Conservation (phyloP, 139 green algal species). For the Zygnema cylindricum region DNA sequence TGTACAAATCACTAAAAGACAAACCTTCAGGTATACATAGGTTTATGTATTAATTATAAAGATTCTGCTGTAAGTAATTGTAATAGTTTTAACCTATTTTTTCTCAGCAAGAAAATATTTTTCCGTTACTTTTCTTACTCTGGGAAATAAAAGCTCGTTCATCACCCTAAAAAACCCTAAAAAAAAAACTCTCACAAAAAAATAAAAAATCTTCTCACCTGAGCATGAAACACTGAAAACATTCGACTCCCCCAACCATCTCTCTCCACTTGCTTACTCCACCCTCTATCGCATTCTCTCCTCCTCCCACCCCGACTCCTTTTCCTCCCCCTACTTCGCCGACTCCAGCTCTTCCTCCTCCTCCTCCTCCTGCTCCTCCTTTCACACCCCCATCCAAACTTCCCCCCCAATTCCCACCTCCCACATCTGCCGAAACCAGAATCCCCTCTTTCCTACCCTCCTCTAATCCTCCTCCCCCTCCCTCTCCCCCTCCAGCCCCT, state of each 20-base stretch:
- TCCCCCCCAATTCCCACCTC: not conserved
- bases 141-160: too few species aligned
- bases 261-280: slow-evolving; percentile 20
- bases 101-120: too few species aligned
- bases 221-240: slow-evolving; percentile 25
- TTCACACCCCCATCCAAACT: not conserved
- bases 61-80: too few species aligned
- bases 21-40: too few species aligned
- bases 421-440: not conserved
- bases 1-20: too few species aligned
- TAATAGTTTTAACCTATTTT: too few species aligned
- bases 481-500: not conserved
- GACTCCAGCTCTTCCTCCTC: slow-evolving; percentile 3
- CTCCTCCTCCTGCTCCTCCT: not conserved
- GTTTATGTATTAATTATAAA: too few species aligned
- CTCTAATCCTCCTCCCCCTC: not conserved
- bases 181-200: too few species aligned
- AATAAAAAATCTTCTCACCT: slow-evolving; percentile 44
- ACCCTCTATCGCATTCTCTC: not conserved
- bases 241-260: slow-evolving; percentile 21
- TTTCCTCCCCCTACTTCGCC: slow-evolving; percentile 10
- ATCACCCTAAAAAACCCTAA: too few species aligned
- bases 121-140: too few species aligned
- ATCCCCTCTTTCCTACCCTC: not conserved
- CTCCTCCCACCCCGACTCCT: not conserved